Conservation (phyloP, 2,329 filamentous ascomycete genomes). For the Fusarium fujikuroi region DNA sequence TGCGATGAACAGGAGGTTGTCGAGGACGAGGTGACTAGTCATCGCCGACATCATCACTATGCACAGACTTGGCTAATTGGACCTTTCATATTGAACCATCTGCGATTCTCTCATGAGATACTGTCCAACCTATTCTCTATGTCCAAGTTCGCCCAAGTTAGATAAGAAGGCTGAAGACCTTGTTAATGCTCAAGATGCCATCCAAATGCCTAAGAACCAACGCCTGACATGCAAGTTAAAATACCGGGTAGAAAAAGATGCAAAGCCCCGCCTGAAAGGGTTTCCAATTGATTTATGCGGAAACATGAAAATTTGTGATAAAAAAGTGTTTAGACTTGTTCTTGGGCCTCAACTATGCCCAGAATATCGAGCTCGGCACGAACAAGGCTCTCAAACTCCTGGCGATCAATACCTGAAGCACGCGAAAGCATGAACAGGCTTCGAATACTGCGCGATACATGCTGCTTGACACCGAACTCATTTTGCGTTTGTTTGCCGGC, state of each 20-base stretch:
- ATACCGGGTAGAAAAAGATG: slow-evolving; percentile 3
- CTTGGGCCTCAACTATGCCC: slow-evolving; percentile 72
- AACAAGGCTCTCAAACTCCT: slow-evolving; percentile 79
- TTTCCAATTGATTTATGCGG: not conserved
- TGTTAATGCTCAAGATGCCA: not conserved
- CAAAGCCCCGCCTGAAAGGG: not conserved
- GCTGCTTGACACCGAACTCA: slow-evolving; percentile 81
- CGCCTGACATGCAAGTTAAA: slow-evolving; percentile 39
- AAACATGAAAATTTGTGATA: not conserved
- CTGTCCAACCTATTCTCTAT: not conserved
- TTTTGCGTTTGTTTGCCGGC: slow-evolving; percentile 68
- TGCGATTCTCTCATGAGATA: slow-evolving; percentile 31
- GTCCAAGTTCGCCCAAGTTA: slow-evolving; percentile 10
- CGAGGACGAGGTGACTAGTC: not conserved
- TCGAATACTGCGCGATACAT: slow-evolving; percentile 80
- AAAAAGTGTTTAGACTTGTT: slow-evolving; percentile 33
- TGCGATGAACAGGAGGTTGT: too few relatives aligned
- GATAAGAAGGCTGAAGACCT: slow-evolving; percentile 1
- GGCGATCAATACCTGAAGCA: slow-evolving; percentile 76
- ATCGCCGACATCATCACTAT: not conserved
- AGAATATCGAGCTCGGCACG: slow-evolving; percentile 77
- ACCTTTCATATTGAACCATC: slow-evolving; percentile 1
- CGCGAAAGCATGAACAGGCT: slow-evolving; percentile 78
- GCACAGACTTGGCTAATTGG: not conserved
- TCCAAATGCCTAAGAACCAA: slow-evolving; percentile 30